Evolutionary conservation across 352 stramenopile genomes (phyloP), one percentile per base, ranked within the genome.

Genomic region (Plasmopara muralis): DNA sequence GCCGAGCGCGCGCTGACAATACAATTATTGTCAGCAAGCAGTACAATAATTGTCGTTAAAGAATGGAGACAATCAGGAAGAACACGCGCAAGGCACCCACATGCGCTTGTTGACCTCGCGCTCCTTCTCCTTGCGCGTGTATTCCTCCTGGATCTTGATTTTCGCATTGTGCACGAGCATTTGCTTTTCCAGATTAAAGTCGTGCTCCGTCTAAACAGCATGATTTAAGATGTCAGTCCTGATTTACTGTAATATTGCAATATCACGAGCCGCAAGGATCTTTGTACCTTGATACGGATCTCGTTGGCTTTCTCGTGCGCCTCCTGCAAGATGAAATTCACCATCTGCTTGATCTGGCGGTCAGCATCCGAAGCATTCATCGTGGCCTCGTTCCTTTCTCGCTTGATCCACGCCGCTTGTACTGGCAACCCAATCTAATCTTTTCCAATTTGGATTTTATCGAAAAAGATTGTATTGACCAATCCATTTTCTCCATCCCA

Each of bases 311-410:
- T 99, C 77, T 99, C 96, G 60, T 98, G 95, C 43, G 96, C 96
- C 77, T 99, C 96, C 82, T 99, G 95, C 60, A 98, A 84, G 75
- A 99, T 99, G 77, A 99, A 99, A 68, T 98, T 98, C 63, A 96
- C 90, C 92, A 98, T 98, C 74, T 97, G 90, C 60, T 95, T 89
- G 74, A 98, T 98, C 73, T 89, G 82, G 53, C 82, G 79, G 75
- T 93, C 74, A 47, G 78, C 79, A 75, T 94, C 83, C 50, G 64
- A 78, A 43, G 76, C 73, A 69, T 87, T 94, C 83, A 94, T 94
- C 47, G 48, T 52, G 75, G 55, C 13, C 59, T 60, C 33, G 18
- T 33, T n/a, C 20, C 10, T 33, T 40, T 5, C 9, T 30, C 44
- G 4, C 31, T 41, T 14, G 29, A 8, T 35, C 10, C 31, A 12